Evolutionary conservation across 768 basidiomycete genomes (phyloP).

Genomic region (Kwoniella heveanensis): DNA sequence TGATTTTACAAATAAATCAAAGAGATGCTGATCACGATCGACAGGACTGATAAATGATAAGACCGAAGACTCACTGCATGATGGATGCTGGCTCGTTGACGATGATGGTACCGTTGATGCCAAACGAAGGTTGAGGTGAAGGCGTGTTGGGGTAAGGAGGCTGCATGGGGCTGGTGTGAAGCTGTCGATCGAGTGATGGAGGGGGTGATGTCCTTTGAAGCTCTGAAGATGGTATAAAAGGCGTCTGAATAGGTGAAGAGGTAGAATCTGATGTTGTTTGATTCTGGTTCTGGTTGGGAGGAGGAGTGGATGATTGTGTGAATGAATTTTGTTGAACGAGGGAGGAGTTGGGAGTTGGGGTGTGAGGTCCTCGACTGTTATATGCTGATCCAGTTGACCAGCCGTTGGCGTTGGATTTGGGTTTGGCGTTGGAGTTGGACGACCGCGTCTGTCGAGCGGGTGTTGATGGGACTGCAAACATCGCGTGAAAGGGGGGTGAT

Average conservation of each 20-base stretch:
- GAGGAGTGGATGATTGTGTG: constrained; percentile 10
- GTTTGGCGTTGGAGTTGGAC: constrained; percentile 7
- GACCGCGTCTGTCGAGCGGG: constrained; percentile 8
- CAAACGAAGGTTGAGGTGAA: constrained; percentile 37
- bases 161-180: constrained; percentile 23
- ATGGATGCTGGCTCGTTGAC: constrained; percentile 23
- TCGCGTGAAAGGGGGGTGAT: constrained; percentile 12
- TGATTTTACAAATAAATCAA: constrained; percentile 4
- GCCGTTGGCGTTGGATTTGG: constrained; percentile 2
- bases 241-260: constrained; percentile 3
- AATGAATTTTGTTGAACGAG: not conserved
- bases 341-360: constrained; percentile 4
- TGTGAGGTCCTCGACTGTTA: constrained; percentile 12
- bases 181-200: constrained; percentile 10
- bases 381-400: constrained; percentile 16
- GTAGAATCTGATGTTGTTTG: constrained; percentile 19
- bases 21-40: constrained; percentile 10
- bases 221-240: constrained; percentile 13
- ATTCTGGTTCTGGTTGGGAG: not conserved
- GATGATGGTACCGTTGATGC: constrained; percentile 39
- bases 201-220: constrained; percentile 14
- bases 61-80: constrained; percentile 36
- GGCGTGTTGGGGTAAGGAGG: constrained; percentile 40
- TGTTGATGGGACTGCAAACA: constrained; percentile 22
- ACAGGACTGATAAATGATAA: too few species aligned